Conservation (phyloP, 139 green algal species). For the Volvox reticuliferus region DNA sequence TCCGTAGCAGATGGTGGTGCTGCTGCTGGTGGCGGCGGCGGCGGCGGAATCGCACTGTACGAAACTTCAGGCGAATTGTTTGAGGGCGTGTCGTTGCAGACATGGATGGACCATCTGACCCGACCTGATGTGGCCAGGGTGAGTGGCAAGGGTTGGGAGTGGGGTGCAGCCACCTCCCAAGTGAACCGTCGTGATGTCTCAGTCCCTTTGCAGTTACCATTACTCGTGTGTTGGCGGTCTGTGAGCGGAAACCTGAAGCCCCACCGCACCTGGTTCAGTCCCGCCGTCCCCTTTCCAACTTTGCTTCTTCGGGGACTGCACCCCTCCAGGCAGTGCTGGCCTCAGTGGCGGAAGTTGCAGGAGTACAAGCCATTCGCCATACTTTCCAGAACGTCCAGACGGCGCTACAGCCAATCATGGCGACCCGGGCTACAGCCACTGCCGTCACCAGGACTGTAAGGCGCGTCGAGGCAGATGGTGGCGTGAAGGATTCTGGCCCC, state of each 20-base stretch:
- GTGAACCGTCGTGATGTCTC: too few species aligned
- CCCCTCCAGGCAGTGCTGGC: slow-evolving; percentile 25
- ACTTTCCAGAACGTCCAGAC: slow-evolving; percentile 29
- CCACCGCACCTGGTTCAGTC: too few species aligned
- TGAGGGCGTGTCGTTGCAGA: neutral
- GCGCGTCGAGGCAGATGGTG: too few species aligned
- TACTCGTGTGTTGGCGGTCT: too few species aligned
- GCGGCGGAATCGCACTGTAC: neutral
- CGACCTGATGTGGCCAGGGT: slow-evolving; percentile 24
- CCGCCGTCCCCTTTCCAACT: too few species aligned
- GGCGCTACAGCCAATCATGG: neutral
- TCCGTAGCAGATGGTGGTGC: too few species aligned
- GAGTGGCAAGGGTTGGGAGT: neutral
- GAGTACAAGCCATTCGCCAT: slow-evolving; percentile 35
- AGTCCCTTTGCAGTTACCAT: too few species aligned
- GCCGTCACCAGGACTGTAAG: neutral
- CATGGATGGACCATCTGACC: neutral
- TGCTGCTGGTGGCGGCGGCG: neutral
- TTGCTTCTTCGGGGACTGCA: too few species aligned
- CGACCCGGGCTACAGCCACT: neutral
- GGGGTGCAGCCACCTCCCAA: too few species aligned
- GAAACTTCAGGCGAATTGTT: neutral
- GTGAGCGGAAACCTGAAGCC: too few species aligned
- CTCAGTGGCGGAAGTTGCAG: slow-evolving; percentile 14
- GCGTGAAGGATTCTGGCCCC: too few species aligned